Evolutionary conservation across 2,329 filamentous ascomycete genomes (phyloP), one percentile per base, ranked within the genome.

Genomic region (Fusarium sp.): DNA sequence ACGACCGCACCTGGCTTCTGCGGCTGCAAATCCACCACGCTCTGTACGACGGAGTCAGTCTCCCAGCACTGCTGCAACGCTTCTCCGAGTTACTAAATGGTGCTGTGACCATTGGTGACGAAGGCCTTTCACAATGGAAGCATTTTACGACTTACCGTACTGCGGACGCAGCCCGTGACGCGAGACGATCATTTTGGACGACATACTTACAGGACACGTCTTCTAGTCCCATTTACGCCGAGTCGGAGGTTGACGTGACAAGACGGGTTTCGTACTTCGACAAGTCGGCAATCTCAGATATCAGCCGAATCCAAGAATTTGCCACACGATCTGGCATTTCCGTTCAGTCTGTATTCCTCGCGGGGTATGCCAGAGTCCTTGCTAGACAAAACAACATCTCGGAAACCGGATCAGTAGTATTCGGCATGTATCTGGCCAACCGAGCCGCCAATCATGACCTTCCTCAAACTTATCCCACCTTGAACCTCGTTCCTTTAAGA

Each of bases 361-460:
- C 93, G 0, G 84, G 86, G 0, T 92, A 91, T 67, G 88, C 92
- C 4, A 87, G 84, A 65, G 73, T 77, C 13, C 73, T 81, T 4
- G 73, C 78, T 47, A 33, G 42, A 33, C 52, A 69, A 31, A 47
- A 74, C 7, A 82, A 87, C 39, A 78, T 38, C 4, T n/a, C 34
- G 15, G 39, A 46, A 7, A n/a, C 33, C 6, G 40, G 38, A 17
- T 47, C 56, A n/a, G 66, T 92, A 3, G 80, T 93, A 0, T 85
- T 97, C 51, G 94, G 94, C 3, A 79, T 97, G 22, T 98, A 97
- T 77, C 86, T 97, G 10, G 92, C 94, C 42, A 97, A 97, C 76
- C 87, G 94, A 52, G 84, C 86, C 0, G 78, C 85, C 10, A 80
- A 85, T 5, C 80, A 84, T 5, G 76, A 89, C 2, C 80, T 87